Evolutionary conservation across 2,329 filamentous ascomycete species (phyloP), one percentile per base, ranked within the genome.

Genomic region (Penicillium occitanis): DNA sequence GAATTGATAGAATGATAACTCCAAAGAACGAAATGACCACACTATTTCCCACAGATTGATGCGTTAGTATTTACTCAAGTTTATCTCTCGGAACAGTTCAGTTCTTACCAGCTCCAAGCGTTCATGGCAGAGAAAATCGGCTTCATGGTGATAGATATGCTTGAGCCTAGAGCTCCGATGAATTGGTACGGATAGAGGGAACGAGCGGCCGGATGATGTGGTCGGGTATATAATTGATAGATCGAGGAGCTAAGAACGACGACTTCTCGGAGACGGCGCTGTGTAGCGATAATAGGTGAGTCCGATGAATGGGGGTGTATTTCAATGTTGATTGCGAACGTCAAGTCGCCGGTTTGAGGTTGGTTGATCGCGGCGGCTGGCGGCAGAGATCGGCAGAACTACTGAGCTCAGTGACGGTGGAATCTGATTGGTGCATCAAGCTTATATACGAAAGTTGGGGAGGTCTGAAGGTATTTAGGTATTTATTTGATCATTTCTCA

Each of bases 1-100:
- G 85, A 70, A 87, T 79, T 64, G 85, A 87, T 66, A 90, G 83
- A 71, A 90, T 89, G 70, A 89, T 78, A 71, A 90, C 87, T 64
- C 86, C 87, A 73, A 89, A 89, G 69, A 85, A 74, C 64, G 87
- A 89, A 70, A 90, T 84, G 75, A 89, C 83, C 69, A 88, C 90
- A 85, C 94, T 97, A 71, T 30, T 30, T 70, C 17, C 28, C 19
- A 25, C 13, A 6, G 19, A 6, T n/a, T 19, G 1, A 28, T 44
- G 37, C 13, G 25, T 60, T 33, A 60, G 37, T 30, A 19, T 19
- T 6, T 30, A 3, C 5, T 7, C n/a, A 14, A 17, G 8, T 46
- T 28, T 13, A 14, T 46, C 14, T 25, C 13, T 19, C 48, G 19
- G 30, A 14, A n/a, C 2, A 58, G 5, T 8, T 19, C 50, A 22